Percentiles rank a stretch among this genome's conserved stretches.
These are phyloP conservation scores for Dendrobium officinale DNA, from an alignment of 106 monocot genomes.

Conservation along the genomic window DNA sequence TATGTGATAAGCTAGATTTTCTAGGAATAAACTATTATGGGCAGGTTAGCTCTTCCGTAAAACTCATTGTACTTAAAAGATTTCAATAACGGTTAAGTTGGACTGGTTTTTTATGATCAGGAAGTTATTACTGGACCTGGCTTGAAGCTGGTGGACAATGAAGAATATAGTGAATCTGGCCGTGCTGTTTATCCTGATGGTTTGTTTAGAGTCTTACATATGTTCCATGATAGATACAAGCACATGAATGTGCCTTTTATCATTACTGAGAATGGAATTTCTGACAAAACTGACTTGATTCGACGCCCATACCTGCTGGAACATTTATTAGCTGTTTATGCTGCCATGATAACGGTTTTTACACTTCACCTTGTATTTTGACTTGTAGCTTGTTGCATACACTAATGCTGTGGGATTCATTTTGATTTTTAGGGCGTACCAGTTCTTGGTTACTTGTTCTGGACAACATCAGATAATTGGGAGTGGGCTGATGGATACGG, in stretches of 20 bases:
- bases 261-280: slow-evolving; percentile 90
- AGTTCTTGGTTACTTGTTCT: slow-evolving; percentile 91
- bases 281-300: slow-evolving; percentile 93
- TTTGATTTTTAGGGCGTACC: slow-evolving; percentile 60
- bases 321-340: slow-evolving; percentile 79
- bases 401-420: background rate
- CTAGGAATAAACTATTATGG: slow-evolving; percentile 98
- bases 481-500: slow-evolving; percentile 99
- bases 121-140: slow-evolving; percentile 84
- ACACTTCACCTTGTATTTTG: background rate
- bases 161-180: slow-evolving; percentile 97
- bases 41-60: slow-evolving; percentile 36
- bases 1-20: slow-evolving; percentile 81
- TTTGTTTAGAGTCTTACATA: slow-evolving; percentile 65
- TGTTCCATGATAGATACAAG: slow-evolving; percentile 86
- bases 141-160: slow-evolving; percentile 70
- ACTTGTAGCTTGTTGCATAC: background rate
- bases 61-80: background rate
- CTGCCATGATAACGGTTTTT: slow-evolving; percentile 65
- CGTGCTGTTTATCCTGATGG: slow-evolving; percentile 95
- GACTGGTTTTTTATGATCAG: slow-evolving; percentile 22
- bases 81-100: background rate
- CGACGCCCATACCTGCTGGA: slow-evolving; percentile 84
- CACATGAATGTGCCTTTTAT: slow-evolving; percentile 77
- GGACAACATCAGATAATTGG: slow-evolving; percentile 99